Evolutionary conservation across 1,284 basidiomycete genomes (phyloP), one percentile per base, ranked within the genome.

Genomic region (Ganoderma boninense): DNA sequence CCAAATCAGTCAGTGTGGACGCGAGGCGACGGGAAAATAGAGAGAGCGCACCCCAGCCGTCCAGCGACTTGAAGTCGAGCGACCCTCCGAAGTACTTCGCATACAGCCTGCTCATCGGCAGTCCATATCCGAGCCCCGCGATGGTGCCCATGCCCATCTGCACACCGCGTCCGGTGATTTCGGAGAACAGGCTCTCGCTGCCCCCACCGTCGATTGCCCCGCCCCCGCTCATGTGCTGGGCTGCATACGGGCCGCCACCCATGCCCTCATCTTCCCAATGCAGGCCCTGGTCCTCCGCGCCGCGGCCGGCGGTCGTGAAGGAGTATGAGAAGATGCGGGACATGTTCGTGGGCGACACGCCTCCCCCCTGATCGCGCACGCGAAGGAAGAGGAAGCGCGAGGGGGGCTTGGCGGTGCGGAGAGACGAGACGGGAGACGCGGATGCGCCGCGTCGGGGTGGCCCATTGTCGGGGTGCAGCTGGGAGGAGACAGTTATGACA

Each of bases 241-340:
- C 88, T 62, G 90, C 89, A 77, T 95, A 91, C 16, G 92, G 92
- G 0, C 92, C 92, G 44, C 88, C 90, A 4, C 82, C 87, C 32
- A 80, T 80, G 4, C 81, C 86, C 40, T 89, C 84, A 66, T 86
- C 82, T 66, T 78, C 82, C 67, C 65, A 77, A 7, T 72, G 64
- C 66, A 78, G 79, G 42, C 83, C 81, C 4, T 70, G 64, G 16
- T 73, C 69, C 0, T 85, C 84, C 3, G 75, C 74, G 56, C 69
- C 73, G 42, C 79, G 76, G 14, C 88, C 89, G 16, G 92, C 93
- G 3, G 95, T 97, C 2, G 95, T 96, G 79, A 96, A 97, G 7
- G 95, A 95, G 79, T 97, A 97, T 29, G 93, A 94, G 80, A 97
- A 97, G 68, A 97, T 93, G 64, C 90, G 87, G 20, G 87, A 83